Evolutionary conservation across 148 eudicot species (phyloP).

Genomic region (Rhododendron griersonianum): DNA sequence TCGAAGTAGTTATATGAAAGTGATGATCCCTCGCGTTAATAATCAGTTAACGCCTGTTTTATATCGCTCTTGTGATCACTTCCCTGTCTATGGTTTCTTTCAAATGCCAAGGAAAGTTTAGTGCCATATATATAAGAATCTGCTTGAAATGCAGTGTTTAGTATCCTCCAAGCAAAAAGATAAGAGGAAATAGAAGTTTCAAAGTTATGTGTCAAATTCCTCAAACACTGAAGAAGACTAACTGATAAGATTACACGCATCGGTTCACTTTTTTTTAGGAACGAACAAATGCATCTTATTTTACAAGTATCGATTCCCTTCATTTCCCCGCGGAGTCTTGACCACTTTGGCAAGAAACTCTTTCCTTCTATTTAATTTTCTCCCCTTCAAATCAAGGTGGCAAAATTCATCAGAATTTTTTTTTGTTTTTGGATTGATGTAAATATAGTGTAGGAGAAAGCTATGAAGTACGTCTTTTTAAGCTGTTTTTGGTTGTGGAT

Average conservation of each 20-base stretch:
- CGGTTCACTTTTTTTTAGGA: not conserved
- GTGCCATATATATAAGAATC: not conserved
- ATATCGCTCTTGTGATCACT: not conserved
- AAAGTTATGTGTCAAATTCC: not conserved
- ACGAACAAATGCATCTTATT: too few relatives aligned
- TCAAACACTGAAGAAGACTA: not conserved
- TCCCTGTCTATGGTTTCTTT: not conserved
- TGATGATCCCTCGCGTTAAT: not conserved
- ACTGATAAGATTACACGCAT: not conserved
- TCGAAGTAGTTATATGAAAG: constrained; percentile 2
- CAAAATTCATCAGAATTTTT: not conserved
- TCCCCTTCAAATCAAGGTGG: not conserved
- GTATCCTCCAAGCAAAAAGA: not conserved
- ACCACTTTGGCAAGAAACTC: not conserved
- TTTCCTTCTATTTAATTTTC: not conserved
- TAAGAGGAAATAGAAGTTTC: not conserved
- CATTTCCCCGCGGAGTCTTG: too few relatives aligned
- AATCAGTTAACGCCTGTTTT: not conserved
- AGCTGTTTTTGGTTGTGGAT: not conserved
- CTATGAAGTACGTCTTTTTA: not conserved
- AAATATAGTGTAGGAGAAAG: not conserved
- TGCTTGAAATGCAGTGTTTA: not conserved
- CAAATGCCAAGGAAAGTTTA: not conserved
- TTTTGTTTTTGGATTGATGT: not conserved
- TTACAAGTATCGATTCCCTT: too few relatives aligned